Base-by-base conservation (phyloP, 345 rosid species). In the Litchi chinensis region DNA sequence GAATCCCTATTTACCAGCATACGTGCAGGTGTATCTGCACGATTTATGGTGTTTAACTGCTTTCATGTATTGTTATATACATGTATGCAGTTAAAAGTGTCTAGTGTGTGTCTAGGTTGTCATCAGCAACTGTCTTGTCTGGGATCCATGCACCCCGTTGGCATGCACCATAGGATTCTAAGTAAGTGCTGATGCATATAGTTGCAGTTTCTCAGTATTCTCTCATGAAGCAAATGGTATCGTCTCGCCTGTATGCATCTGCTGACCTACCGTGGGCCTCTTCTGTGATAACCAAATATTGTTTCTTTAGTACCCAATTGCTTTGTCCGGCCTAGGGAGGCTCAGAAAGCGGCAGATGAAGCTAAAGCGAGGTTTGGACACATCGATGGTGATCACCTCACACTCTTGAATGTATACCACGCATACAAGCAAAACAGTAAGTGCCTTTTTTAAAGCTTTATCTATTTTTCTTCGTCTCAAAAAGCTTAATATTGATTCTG, bases 301-400 rank as follows among this genome's bases (percentile, higher is more conserved):
- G 84, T 94, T 91, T 96, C 93, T 96, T 82, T 96, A 96, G 98
- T 96, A 93, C 98, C 98, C 84, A 96, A 96, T 91, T 96, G 98
- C 99, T 96, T 96, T 93, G 88, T 96, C 80, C 94, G 98, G 93
- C 99, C 98, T 94, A 96, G 95, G 92, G 99, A 96, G 93, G 95
- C 97, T 40, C 99, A 94, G 82, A 96, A 96, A 87, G 97, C 97
- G 82, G 99, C 99, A 28, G 99, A 96, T 85, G 99, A 94, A 90
- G 99, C 99, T 18, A 96, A 96, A 88, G 94, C 98, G 81, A 86
- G 90, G 90, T 96, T 96, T 82, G 98, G 94, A 80, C 99, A 96
- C 84, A 90, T 94, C n/a, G 99, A 96, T 83, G 99, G 99, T 69
- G 99, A 96, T 84, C 99, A 96, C 84, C 97, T 96, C 77, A 95